Percentiles rank a stretch among this genome's conserved stretches.
phyloP scores from a whole-genome alignment of 2,329 filamentous ascomycete species.

The Botrytis fabae region DNA sequence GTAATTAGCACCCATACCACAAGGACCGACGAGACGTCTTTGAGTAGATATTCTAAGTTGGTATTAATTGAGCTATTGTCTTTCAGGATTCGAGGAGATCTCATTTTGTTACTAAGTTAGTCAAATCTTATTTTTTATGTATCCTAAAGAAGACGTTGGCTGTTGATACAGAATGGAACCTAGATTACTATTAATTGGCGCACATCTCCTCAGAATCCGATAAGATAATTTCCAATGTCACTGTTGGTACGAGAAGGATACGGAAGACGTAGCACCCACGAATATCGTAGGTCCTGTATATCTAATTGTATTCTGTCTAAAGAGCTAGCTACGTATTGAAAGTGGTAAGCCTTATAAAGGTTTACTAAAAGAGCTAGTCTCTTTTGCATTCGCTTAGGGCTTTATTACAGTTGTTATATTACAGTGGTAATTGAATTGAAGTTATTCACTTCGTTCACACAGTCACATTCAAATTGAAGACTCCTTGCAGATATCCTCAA shows the following conservation, averaged over 20 bases:
- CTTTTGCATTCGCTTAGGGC: too few species aligned
- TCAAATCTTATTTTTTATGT: neutral
- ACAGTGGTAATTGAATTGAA: too few species aligned
- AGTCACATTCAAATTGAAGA: neutral
- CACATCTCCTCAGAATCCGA: neutral
- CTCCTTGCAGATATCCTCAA: neutral
- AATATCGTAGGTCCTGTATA: too few species aligned
- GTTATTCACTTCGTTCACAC: too few species aligned
- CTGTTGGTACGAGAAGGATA: too few species aligned
- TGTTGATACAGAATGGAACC: neutral
- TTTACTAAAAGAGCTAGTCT: too few species aligned
- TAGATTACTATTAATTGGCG: too few species aligned
- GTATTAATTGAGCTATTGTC: neutral
- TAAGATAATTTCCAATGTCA: neutral
- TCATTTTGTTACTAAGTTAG: accelerated
- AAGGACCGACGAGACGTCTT: neutral
- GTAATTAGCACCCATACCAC: neutral
- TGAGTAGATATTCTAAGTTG: neutral
- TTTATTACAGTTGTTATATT: too few species aligned
- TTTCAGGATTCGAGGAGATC: neutral
- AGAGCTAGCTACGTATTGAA: too few species aligned
- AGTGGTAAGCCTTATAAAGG: too few species aligned
- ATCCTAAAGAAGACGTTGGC: neutral
- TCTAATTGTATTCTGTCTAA: too few species aligned
- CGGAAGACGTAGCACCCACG: too few species aligned